These are phyloP conservation scores for Daldinia sp. DNA, from an alignment of 2,329 filamentous ascomycete genomes.

Conservation along the genomic window DNA sequence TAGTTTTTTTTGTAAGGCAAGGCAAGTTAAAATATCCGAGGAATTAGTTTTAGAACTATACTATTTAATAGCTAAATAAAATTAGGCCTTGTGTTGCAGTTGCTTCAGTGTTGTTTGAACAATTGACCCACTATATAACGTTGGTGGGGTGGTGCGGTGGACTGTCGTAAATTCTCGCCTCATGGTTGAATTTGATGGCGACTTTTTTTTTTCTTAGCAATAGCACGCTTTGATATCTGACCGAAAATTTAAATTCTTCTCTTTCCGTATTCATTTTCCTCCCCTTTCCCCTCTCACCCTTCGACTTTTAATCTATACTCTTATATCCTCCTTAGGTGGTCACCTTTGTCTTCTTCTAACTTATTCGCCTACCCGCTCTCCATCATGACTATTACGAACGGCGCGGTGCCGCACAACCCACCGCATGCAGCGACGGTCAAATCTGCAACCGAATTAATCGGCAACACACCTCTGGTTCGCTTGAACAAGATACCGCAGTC, in stretches of 20 bases:
- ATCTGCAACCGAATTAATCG: slow-evolving; percentile 86
- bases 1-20: no score
- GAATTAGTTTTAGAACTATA: no score
- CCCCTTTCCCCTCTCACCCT: neutral
- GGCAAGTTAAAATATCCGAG: no score
- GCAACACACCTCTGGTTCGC: slow-evolving; percentile 93
- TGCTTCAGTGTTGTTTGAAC: no score
- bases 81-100: no score
- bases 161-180: slow-evolving; percentile 16
- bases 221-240: no score
- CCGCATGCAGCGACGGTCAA: slow-evolving; percentile 51
- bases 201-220: slow-evolving; percentile 25
- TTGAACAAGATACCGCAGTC: slow-evolving; percentile 93
- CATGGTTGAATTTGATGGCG: slow-evolving; percentile 25
- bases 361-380: no score
- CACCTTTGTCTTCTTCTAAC: no score
- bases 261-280: neutral
- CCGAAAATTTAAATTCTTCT: slow-evolving; percentile 20
- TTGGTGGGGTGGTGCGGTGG: neutral
- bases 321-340: neutral
- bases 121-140: no score
- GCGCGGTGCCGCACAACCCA: slow-evolving; percentile 40
- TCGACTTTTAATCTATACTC: neutral
- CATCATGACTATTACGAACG: slow-evolving; percentile 26
- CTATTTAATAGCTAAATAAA: no score